Conservation (phyloP, 805 yeast species). For the Lachancea quebecensis region DNA sequence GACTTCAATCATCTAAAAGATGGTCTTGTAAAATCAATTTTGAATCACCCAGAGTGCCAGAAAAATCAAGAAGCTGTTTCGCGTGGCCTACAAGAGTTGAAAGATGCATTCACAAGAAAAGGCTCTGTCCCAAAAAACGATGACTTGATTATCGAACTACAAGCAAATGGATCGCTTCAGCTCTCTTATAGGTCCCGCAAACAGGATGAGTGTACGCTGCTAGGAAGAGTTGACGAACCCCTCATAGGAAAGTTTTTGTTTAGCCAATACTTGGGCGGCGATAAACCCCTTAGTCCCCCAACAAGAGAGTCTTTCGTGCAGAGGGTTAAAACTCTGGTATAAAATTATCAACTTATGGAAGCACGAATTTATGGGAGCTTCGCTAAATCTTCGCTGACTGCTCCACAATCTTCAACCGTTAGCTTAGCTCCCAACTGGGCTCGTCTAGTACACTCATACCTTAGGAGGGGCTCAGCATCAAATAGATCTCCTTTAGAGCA, state of each 20-base stretch:
- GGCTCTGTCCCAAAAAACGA: conserved; percentile 75
- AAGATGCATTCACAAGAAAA: conserved; percentile 52
- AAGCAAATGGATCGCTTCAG: conserved; percentile 40
- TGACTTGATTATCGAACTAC: conserved; percentile 51
- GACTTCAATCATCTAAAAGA: conserved; percentile 86
- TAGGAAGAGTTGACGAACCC: conserved; percentile 63
- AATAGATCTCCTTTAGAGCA: conserved; percentile 6
- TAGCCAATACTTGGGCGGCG: conserved; percentile 68
- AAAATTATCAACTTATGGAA: background rate
- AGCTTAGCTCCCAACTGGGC: conserved; percentile 13
- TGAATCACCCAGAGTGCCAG: conserved; percentile 58
- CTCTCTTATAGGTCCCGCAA: conserved; percentile 38
- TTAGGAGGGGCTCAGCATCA: background rate
- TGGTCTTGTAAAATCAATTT: conserved; percentile 75
- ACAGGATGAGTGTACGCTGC: conserved; percentile 29
- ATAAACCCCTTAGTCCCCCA: conserved; percentile 26
- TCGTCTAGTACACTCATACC: conserved; percentile 4
- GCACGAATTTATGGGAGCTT: conserved; percentile 1
- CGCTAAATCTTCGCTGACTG: conserved; percentile 8
- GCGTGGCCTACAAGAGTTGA: conserved; percentile 63
- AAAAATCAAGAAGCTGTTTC: conserved; percentile 40
- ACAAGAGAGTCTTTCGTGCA: conserved; percentile 23
- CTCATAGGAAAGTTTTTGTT: conserved; percentile 60
- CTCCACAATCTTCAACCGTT: conserved; percentile 10
- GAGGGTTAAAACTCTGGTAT: conserved; percentile 11